These are phyloP conservation scores for Neoarthrinium moseri DNA, from an alignment of 2,329 filamentous ascomycete genomes.

Conservation along the genomic window DNA sequence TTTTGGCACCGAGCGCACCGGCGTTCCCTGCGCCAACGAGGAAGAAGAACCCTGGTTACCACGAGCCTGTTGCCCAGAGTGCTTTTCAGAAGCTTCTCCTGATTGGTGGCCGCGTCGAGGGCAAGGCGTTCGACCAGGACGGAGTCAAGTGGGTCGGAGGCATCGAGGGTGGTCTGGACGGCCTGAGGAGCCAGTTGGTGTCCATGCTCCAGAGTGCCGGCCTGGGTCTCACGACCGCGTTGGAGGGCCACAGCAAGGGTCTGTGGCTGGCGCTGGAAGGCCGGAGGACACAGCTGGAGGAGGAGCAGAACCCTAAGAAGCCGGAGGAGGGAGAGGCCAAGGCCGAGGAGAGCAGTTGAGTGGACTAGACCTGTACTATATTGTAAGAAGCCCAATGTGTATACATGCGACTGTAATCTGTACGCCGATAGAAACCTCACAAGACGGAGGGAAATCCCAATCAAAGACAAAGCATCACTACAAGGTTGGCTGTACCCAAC, in stretches of 20 bases:
- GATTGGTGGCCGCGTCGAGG: slow-evolving; percentile 83
- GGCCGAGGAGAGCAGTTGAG: slow-evolving; percentile 23
- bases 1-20: slow-evolving; percentile 70
- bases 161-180: slow-evolving; percentile 79
- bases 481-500: no score
- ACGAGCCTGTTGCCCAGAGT: slow-evolving; percentile 75
- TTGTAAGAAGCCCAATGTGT: slow-evolving; percentile 3
- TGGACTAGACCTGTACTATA: slow-evolving; percentile 4
- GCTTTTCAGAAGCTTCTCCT: slow-evolving; percentile 86
- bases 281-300: slow-evolving; percentile 76
- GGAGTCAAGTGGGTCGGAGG: slow-evolving; percentile 66
- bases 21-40: slow-evolving; percentile 77
- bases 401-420: slow-evolving; percentile 9
- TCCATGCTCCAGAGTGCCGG: slow-evolving; percentile 78
- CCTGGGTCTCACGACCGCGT: slow-evolving; percentile 69
- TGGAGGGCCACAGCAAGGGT: slow-evolving; percentile 78
- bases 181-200: slow-evolving; percentile 79
- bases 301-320: slow-evolving; percentile 49
- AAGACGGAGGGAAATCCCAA: no score
- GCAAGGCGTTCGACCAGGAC: slow-evolving; percentile 75
- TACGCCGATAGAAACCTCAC: no score
- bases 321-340: slow-evolving; percentile 24
- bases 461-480: neutral
- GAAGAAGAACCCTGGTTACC: slow-evolving; percentile 74
- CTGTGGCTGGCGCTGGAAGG: slow-evolving; percentile 88